phyloP scores from a whole-genome alignment of 805 yeast genomes.

The Schwanniomyces polymorphus region DNA sequence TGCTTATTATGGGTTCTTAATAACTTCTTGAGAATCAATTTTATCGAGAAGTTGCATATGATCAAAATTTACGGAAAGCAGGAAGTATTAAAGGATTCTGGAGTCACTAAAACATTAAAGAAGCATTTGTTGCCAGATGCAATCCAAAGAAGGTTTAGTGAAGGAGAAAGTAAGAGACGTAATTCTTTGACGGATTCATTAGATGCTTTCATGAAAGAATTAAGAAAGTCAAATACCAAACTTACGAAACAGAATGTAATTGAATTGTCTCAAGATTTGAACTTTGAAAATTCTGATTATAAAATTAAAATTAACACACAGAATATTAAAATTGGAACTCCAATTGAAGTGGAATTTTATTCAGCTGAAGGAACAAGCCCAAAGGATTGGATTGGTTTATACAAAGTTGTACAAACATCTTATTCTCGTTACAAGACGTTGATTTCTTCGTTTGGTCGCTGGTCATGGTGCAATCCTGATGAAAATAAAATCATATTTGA shows the following conservation, averaged over 20 bases:
- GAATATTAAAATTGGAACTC: conserved; percentile 44
- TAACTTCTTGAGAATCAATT: conserved; percentile 65
- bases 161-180: conserved; percentile 22
- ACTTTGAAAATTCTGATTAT: conserved; percentile 38
- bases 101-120: conserved; percentile 44
- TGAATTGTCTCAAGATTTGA: conserved; percentile 39
- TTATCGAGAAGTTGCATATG: conserved; percentile 79
- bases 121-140: conserved; percentile 42
- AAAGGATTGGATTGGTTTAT: conserved; percentile 77
- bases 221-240: conserved; percentile 32
- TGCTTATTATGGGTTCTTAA: conserved; percentile 60
- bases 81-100: conserved; percentile 55
- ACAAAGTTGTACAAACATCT: conserved; percentile 61
- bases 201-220: conserved; percentile 45
- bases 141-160: conserved; percentile 30
- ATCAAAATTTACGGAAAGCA: conserved; percentile 69
- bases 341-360: conserved; percentile 55
- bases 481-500: conserved; percentile 52
- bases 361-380: conserved; percentile 49
- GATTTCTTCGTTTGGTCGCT: conserved; percentile 64
- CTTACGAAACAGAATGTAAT: conserved; percentile 34
- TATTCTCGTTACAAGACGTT: conserved; percentile 55
- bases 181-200: conserved; percentile 44
- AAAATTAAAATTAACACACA: conserved; percentile 17
- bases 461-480: conserved; percentile 48